phyloP scores from a whole-genome alignment of 331 rosid genomes.

The Dryas integrifolia region DNA sequence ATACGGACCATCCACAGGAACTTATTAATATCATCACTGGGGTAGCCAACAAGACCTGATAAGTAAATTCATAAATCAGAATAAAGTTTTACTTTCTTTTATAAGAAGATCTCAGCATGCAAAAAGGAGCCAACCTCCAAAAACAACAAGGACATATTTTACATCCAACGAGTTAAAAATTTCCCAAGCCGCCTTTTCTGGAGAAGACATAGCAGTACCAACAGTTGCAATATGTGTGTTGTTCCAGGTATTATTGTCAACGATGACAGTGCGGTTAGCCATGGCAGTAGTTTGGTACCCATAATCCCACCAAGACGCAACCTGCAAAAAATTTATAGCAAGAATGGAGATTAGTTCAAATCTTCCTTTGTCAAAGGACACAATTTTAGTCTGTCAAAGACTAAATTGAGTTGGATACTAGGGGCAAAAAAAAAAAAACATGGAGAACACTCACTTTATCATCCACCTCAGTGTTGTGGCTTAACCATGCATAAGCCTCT shows the following conservation, averaged over 20 bases:
- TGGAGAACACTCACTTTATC: conserved; percentile 66
- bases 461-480: conserved; percentile 97
- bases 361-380: background rate
- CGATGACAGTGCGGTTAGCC: conserved; percentile 99
- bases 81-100: conserved; percentile 20
- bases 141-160: conserved; percentile 96
- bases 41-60: conserved; percentile 94
- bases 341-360: conserved; percentile 15
- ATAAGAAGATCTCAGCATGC: conserved; percentile 14
- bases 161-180: conserved; percentile 94
- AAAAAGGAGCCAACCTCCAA: conserved; percentile 77
- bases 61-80: conserved; percentile 36
- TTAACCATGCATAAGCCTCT: conserved; percentile 98
- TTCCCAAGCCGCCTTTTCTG: conserved; percentile 99
- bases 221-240: conserved; percentile 99
- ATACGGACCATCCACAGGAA: conserved; percentile 99
- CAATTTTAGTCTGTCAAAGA: background rate
- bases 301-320: conserved; percentile 99
- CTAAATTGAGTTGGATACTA: background rate
- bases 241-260: conserved; percentile 99
- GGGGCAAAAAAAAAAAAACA: background rate
- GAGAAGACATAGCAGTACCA: conserved; percentile 99
- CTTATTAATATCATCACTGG: conserved; percentile 97
- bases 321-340: conserved; percentile 48
- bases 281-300: conserved; percentile 99